Conservation (phyloP, 176 grass and related monocot genomes). For the Lolium perenne region DNA sequence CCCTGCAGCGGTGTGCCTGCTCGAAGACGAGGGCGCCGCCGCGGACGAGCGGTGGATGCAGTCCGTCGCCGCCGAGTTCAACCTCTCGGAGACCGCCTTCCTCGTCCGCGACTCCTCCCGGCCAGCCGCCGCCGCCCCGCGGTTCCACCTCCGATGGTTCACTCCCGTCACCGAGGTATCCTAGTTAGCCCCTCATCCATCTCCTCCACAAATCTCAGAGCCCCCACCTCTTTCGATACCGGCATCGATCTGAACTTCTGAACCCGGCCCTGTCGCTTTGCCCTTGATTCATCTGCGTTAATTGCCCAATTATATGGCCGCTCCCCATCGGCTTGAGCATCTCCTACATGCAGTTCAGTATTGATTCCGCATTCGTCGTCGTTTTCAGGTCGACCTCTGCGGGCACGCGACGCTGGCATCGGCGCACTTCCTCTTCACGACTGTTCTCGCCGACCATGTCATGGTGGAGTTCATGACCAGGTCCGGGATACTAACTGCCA, state of each 20-base stretch:
- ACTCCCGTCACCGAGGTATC: slow-evolving; percentile 63
- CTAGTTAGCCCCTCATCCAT: not conserved
- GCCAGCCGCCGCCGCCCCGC: not conserved
- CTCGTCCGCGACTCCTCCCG: slow-evolving; percentile 38
- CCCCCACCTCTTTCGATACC: too few species aligned
- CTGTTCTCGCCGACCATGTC: slow-evolving; percentile 37
- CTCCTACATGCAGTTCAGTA: not conserved
- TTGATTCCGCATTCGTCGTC: not conserved
- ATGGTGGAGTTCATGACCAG: slow-evolving; percentile 63
- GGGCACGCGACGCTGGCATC: slow-evolving; percentile 74
- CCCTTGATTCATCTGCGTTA: too few species aligned
- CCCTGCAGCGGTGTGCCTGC: slow-evolving; percentile 69
- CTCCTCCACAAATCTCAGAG: too few species aligned
- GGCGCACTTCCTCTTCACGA: slow-evolving; percentile 64
- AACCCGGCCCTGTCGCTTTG: too few species aligned
- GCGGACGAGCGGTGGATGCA: slow-evolving; percentile 73
- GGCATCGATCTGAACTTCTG: too few species aligned
- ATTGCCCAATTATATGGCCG: too few species aligned
- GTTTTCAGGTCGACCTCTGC: slow-evolving; percentile 44
- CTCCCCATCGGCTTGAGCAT: not conserved
- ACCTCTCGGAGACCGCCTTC: slow-evolving; percentile 62
- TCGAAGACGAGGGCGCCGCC: slow-evolving; percentile 37
- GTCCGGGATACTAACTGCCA: slow-evolving; percentile 69
- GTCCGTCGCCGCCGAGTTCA: slow-evolving; percentile 79
- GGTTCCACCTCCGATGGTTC: slow-evolving; percentile 79